phyloP scores from a whole-genome alignment of 129 eudicot species.

The Chrysanthemum lavandulifolium region DNA sequence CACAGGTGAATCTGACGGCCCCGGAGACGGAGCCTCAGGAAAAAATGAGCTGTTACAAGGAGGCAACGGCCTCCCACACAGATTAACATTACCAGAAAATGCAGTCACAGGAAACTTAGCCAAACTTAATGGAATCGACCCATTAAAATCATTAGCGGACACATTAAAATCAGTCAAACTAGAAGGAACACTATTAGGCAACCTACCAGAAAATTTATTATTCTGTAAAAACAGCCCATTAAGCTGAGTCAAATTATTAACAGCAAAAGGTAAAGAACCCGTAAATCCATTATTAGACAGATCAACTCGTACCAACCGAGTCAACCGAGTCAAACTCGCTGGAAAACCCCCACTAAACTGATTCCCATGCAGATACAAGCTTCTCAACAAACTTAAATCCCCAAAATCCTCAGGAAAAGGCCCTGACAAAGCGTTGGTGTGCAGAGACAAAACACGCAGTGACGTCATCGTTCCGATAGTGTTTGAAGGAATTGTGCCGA shows the following conservation, averaged over 20 bases:
- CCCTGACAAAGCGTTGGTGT: conserved; percentile 33
- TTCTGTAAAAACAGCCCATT: conserved; percentile 57
- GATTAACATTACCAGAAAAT: conserved; percentile 61
- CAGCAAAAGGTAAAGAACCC: conserved; percentile 63
- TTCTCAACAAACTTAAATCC: conserved; percentile 42
- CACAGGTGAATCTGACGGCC: conserved; percentile 11
- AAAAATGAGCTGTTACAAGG: conserved; percentile 56
- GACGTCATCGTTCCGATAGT: conserved; percentile 54
- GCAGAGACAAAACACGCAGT: conserved; percentile 73
- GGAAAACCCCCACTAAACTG: conserved; percentile 70
- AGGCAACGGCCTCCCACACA: conserved; percentile 77
- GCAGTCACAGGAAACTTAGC: conserved; percentile 55
- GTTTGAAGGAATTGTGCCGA: conserved; percentile 59
- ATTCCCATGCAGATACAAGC: conserved; percentile 59
- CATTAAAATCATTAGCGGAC: conserved; percentile 59
- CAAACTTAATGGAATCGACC: conserved; percentile 59
- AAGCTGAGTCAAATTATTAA: conserved; percentile 57
- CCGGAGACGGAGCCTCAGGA: conserved; percentile 63
- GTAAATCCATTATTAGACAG: conserved; percentile 55
- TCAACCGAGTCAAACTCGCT: conserved; percentile 37
- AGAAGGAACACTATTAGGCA: conserved; percentile 52
- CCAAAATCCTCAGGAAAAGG: conserved; percentile 63
- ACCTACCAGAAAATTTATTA: conserved; percentile 51
- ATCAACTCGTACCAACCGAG: conserved; percentile 59
- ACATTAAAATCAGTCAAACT: conserved; percentile 47